Base-by-base conservation (phyloP, 192 early-diverging fungal species). In the Mortierella claussenii region DNA sequence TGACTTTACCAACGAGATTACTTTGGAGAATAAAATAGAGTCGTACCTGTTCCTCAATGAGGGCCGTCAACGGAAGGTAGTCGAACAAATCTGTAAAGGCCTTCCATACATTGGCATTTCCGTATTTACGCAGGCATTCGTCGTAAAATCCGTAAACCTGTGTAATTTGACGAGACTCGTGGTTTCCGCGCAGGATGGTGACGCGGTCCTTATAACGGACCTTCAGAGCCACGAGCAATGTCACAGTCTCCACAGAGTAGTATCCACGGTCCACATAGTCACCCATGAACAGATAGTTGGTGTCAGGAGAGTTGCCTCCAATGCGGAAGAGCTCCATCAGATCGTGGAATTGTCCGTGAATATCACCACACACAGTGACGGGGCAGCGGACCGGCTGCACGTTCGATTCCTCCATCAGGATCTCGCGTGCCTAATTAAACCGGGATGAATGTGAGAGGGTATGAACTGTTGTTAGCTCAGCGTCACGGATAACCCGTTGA, bases 101-200 rank as follows among this genome's bases (percentile, higher is more conserved):
- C 79, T 96, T 92, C 97, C 97, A 99, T 15, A 99, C 97, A 83
- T 96, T 95, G 58, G 97, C 95, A 56, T 92, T 95, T 40, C 98
- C 98, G 78, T 98, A 99, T 80, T 99, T 99, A 66, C 96, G 91
- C 67, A 98, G 81, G 67, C 97, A 98, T 83, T 99, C 98, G 86
- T 97, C 97, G 69, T 98, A 98, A 84, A 99, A 99, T 45, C 97
- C 97, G 81, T 98, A 99, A 7, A 97, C 96, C 86, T 98, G 96
- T 11, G 98, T 99, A 55, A 99, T 98, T 82, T 99, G 96, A 30
- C 98, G 88, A 51, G 91, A 93, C 86, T 99, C 98, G 75, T 99
- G 98, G 86, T 99, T 99, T 30, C 98, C 98, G 40, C 98, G 91
- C 46, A 99, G 90, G 65, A 99, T 92, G n/a, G 96, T 97, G 65